phyloP scores from a whole-genome alignment of 495 filamentous ascomycete species.

The Geoglossum glabrum region DNA sequence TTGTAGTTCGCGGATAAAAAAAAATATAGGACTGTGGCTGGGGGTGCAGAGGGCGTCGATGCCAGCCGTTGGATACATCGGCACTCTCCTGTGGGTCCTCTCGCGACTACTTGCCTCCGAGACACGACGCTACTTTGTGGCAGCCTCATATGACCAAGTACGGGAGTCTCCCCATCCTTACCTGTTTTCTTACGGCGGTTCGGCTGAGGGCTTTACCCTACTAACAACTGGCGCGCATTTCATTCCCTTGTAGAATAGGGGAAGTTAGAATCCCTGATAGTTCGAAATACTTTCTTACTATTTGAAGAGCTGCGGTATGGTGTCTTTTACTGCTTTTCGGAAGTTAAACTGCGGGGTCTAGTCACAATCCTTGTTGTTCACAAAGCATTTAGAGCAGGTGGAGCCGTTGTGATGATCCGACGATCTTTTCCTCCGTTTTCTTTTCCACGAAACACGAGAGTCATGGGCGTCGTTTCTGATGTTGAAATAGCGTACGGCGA shows the following conservation, averaged over 20 bases:
- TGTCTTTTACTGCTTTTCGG: neutral
- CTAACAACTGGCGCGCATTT: neutral
- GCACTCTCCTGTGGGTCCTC: neutral
- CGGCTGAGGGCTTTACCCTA: neutral
- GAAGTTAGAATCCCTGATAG: neutral
- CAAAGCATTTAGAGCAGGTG: neutral
- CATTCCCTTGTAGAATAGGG: neutral
- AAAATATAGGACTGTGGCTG: neutral
- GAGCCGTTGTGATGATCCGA: neutral
- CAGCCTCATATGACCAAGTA: neutral
- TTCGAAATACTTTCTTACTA: neutral
- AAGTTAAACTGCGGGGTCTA: neutral
- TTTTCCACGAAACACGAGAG: neutral
- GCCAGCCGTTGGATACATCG: neutral
- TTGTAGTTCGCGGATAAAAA: conserved; percentile 8
- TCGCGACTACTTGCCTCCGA: neutral
- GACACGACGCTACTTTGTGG: neutral
- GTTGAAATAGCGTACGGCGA: too few species aligned
- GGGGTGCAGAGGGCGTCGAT: neutral
- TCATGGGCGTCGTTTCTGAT: neutral
- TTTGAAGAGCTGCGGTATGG: neutral
- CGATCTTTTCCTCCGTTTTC: neutral
- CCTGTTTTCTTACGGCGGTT: neutral
- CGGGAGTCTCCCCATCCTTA: neutral
- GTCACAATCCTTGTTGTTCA: too few species aligned